phyloP scores from a whole-genome alignment of 495 filamentous ascomycete species.

The Neurospora sp. region DNA sequence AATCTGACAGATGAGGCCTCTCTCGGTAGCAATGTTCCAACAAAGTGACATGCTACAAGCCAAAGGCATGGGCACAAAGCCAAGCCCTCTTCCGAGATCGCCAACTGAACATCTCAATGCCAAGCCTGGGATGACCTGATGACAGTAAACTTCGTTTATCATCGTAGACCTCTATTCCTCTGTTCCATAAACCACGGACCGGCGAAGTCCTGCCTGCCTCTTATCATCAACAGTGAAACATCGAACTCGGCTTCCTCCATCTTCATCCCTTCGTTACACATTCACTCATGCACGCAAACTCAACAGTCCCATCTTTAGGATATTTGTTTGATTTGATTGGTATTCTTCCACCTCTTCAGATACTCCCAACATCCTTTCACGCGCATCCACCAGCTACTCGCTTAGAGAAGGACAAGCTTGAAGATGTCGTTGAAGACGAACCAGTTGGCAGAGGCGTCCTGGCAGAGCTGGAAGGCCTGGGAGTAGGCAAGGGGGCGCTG shows the following conservation, averaged over 20 bases:
- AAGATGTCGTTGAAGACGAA: constrained; percentile 91
- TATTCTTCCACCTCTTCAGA: background rate
- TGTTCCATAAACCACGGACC: background rate
- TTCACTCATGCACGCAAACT: background rate
- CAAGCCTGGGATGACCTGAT: background rate
- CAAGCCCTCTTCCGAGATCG: background rate
- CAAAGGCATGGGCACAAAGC: background rate
- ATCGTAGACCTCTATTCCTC: background rate
- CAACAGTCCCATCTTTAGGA: background rate
- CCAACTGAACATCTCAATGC: background rate
- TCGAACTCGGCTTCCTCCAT: background rate
- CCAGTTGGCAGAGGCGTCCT: constrained; percentile 58
- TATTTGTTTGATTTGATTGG: background rate
- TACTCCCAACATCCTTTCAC: background rate
- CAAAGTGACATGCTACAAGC: background rate
- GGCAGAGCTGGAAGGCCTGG: constrained; percentile 73
- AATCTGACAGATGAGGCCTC: background rate
- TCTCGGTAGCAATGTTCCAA: background rate
- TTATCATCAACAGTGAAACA: background rate
- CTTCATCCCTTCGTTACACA: background rate
- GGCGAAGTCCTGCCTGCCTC: background rate
- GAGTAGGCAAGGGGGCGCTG: constrained; percentile 73
- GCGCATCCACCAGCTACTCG: background rate
- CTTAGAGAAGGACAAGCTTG: constrained; percentile 59
- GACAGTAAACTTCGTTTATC: background rate